A percentile compares a stretch with the other conserved stretches of the same genome.
These are phyloP conservation scores for Xylaria sp. DNA, from an alignment of 2,329 filamentous ascomycete genomes.

Conservation along the genomic window DNA sequence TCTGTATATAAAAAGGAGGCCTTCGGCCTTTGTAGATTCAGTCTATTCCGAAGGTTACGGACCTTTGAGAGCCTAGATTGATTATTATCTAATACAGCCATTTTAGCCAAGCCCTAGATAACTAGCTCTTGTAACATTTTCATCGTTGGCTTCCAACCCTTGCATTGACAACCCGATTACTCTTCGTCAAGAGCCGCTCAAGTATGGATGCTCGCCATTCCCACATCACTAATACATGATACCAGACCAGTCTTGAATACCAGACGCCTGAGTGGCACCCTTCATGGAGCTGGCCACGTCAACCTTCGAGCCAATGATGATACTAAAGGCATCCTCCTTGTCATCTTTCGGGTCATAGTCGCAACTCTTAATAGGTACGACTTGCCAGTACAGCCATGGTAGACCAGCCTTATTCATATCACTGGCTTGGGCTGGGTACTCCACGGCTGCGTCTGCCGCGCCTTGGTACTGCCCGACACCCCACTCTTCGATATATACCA, in stretches of 20 bases:
- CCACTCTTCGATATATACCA: conserved; percentile 43
- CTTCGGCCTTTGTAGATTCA: too few relatives aligned
- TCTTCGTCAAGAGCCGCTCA: too few relatives aligned
- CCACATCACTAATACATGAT: conserved; percentile 7
- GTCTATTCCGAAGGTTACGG: too few relatives aligned
- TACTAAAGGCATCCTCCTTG: conserved; percentile 33
- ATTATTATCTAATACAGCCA: too few relatives aligned
- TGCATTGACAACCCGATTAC: too few relatives aligned
- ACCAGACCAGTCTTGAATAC: conserved; percentile 16
- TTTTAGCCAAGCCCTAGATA: too few relatives aligned
- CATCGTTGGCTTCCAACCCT: too few relatives aligned
- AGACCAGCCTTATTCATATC: conserved; percentile 41
- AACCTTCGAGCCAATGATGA: conserved; percentile 27
- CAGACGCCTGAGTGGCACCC: background rate
- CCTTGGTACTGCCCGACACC: conserved; percentile 50
- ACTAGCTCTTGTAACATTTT: too few relatives aligned
- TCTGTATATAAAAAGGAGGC: too few relatives aligned
- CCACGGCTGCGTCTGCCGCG: conserved; percentile 43
- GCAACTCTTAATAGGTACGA: conserved; percentile 35
- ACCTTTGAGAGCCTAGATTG: too few relatives aligned
- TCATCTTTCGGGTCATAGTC: conserved; percentile 34
- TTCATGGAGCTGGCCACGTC: conserved; percentile 16
- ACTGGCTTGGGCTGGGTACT: conserved; percentile 36
- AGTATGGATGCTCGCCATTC: background rate
- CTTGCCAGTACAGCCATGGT: conserved; percentile 44